Evolutionary conservation across 2,329 filamentous ascomycete species (phyloP), one percentile per base, ranked within the genome.

Genomic region (Colletotrichum limetticola): DNA sequence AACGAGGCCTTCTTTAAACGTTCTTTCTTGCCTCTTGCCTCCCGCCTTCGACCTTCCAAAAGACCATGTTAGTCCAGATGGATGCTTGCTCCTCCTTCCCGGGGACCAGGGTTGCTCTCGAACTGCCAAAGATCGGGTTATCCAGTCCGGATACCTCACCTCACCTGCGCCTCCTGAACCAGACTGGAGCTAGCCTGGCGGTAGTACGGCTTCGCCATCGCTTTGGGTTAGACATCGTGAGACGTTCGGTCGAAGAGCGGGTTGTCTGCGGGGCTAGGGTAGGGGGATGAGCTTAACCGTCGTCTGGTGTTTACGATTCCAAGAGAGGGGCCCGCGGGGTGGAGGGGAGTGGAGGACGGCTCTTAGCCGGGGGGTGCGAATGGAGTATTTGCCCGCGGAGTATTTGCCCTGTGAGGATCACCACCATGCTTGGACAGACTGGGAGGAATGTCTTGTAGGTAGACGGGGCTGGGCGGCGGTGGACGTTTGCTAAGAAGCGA

Each of bases 221-320:
- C 60, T 57, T 61, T 52, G 70, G 70, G 56, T 65, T 49, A 57
- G 55, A 61, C 26, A 70, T 72, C 66, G 60, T 66, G 60, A 70
- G 70, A 70, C 70, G 56, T 61, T 57, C 66, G 70, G 70, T 7
- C 66, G 70, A 28, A 65, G 60, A 70, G 70, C 60, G 56, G 66
- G 32, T 49, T 70, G 46, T 46, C 56, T 35, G 71, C 67, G 71
- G 71, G 60, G 66, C 60, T 30, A 32, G n/a, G 66, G 56, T 73
- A 73, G 71, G 71, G 69, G 66, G 49, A 66, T 60, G 66, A 73
- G 66, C 56, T 71, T 73, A 70, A 26, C 63, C 66, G 60, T 66
- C 56, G 71, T 73, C 67, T 73, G 61, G 71, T 61, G 61, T 73
- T 73, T 71, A 73, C 71, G 56, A 73, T 70, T 60, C 55, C 56